These are phyloP conservation scores for Hypoxylon rickii DNA, from an alignment of 495 filamentous ascomycete species.

Conservation along the genomic window DNA sequence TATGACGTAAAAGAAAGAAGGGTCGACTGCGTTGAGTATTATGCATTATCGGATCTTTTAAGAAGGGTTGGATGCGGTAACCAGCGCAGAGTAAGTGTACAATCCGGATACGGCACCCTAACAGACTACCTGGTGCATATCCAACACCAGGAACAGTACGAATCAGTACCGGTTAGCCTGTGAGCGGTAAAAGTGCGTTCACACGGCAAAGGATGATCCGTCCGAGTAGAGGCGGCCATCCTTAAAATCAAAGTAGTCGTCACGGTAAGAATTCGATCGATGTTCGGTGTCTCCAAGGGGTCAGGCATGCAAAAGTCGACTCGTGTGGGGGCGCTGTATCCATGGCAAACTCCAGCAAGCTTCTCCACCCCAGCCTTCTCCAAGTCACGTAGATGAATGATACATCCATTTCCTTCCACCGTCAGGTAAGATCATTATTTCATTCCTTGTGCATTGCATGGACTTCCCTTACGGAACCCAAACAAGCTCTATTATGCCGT, in stretches of 20 bases:
- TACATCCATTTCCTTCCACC: conserved; percentile 29
- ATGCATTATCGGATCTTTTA: conserved; percentile 38
- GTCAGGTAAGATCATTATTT: conserved; percentile 38
- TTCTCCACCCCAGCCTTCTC: conserved; percentile 17
- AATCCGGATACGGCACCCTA: neutral
- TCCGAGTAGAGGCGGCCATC: conserved; percentile 2
- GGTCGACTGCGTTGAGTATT: conserved; percentile 37
- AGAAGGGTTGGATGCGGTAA: conserved; percentile 13
- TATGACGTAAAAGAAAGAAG: conserved; percentile 23
- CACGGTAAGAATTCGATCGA: neutral
- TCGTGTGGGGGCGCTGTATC: conserved; percentile 3
- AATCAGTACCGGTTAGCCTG: neutral
- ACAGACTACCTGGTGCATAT: too few species aligned
- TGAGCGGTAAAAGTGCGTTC: neutral
- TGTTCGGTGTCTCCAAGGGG: conserved; percentile 1
- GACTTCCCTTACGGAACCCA: conserved; percentile 47
- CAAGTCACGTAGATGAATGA: conserved; percentile 31
- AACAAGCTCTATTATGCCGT: conserved; percentile 57
- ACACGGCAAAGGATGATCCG: conserved; percentile 1
- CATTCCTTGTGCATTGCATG: conserved; percentile 15
- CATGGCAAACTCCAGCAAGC: conserved; percentile 6
- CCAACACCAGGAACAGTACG: neutral
- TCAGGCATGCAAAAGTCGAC: neutral
- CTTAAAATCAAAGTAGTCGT: conserved; percentile 4
- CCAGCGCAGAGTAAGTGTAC: conserved; percentile 30